These are phyloP conservation scores for Serendipita sp. DNA, from an alignment of 768 basidiomycete species.

Conservation along the genomic window DNA sequence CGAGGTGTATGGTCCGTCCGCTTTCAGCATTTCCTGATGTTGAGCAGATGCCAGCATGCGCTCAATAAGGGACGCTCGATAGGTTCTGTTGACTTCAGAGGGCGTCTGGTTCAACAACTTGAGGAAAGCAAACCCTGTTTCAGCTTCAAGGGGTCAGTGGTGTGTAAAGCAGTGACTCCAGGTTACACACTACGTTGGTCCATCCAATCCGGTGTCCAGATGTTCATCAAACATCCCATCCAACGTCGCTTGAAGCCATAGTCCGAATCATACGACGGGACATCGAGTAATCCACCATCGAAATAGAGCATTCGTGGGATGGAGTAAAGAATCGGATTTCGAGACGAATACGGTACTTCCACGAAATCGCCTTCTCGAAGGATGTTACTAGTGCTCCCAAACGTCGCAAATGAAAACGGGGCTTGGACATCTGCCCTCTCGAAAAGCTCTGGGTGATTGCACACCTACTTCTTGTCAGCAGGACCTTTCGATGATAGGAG, in stretches of 20 bases:
- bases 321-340: conserved; percentile 66
- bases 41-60: conserved; percentile 35
- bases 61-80: conserved; percentile 43
- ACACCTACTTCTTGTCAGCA: conserved; percentile 41
- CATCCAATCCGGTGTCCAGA: conserved; percentile 81
- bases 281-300: conserved; percentile 55
- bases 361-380: conserved; percentile 78
- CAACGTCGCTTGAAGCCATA: conserved; percentile 37
- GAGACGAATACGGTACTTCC: conserved; percentile 68
- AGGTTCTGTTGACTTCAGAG: conserved; percentile 46
- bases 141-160: conserved; percentile 15
- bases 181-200: conserved; percentile 20
- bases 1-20: conserved; percentile 18
- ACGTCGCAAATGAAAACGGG: conserved; percentile 77
- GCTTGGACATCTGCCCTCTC: conserved; percentile 92
- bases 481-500: background rate
- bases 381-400: conserved; percentile 67
- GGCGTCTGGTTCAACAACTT: conserved; percentile 49
- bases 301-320: conserved; percentile 65
- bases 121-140: conserved; percentile 67
- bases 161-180: background rate
- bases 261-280: conserved; percentile 42
- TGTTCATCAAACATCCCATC: conserved; percentile 59
- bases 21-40: conserved; percentile 26
- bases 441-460: conserved; percentile 97